A percentile compares a stretch with the other conserved stretches of the same genome.
These are phyloP conservation scores for Strobilomyces confusus DNA, from an alignment of 768 basidiomycete species.

Conservation along the genomic window DNA sequence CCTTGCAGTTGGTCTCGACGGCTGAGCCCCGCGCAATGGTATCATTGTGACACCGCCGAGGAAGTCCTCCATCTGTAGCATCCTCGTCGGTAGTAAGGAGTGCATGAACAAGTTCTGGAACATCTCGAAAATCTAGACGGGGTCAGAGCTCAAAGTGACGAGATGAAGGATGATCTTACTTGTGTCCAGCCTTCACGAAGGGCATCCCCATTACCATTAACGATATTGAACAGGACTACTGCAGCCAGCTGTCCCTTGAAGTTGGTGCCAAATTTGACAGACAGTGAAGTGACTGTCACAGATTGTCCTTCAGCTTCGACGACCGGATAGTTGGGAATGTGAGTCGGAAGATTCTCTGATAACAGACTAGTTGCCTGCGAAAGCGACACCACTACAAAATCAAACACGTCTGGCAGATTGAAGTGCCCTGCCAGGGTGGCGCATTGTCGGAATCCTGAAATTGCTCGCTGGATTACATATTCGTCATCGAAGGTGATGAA, in stretches of 20 bases:
- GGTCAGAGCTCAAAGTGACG: background rate
- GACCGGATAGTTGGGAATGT: constrained; percentile 80
- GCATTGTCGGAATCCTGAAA: constrained; percentile 95
- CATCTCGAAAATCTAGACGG: constrained; percentile 89
- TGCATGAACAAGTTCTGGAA: constrained; percentile 95
- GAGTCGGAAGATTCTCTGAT: constrained; percentile 63
- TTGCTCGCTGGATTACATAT: constrained; percentile 90
- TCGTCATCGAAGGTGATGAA: constrained; percentile 97
- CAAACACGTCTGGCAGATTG: constrained; percentile 90
- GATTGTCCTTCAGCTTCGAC: constrained; percentile 88
- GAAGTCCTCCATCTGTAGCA: constrained; percentile 99
- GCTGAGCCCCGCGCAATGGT: constrained; percentile 75
- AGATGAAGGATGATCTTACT: constrained; percentile 38
- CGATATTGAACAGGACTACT: constrained; percentile 95
- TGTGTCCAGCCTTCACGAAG: constrained; percentile 94
- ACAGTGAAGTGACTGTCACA: constrained; percentile 86
- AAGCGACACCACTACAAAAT: constrained; percentile 90
- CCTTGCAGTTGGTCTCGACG: constrained; percentile 56
- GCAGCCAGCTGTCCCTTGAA: constrained; percentile 95
- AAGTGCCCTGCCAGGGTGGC: constrained; percentile 90
- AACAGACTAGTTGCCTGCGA: constrained; percentile 89
- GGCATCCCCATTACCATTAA: constrained; percentile 92
- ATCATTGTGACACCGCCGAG: constrained; percentile 92
- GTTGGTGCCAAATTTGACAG: constrained; percentile 91
- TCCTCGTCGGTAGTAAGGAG: constrained; percentile 81